Base-by-base conservation (phyloP, 306 rosid genomes). In the Begonia loranthoides region DNA sequence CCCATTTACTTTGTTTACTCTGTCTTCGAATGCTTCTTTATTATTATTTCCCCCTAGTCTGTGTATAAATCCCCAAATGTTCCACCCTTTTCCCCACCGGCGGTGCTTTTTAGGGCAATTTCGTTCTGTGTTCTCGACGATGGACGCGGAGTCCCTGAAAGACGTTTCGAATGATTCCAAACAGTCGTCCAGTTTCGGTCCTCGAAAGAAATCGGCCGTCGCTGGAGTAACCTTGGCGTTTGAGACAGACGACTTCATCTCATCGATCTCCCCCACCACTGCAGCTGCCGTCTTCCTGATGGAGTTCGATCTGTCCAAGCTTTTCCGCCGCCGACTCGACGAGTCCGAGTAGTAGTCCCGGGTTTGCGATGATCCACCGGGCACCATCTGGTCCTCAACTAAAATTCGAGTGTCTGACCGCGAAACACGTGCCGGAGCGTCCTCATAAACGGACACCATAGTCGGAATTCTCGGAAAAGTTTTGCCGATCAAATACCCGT, bases 231-330 rank as follows among this genome's bases (percentile, higher is more conserved):
- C 92, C 63, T 83, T 87, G 0, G 95, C 73, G 52, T 79, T 80
- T 0, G 88, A 79, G 71, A 69, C 93, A 5, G 36, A 28, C 2
- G 80, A 70, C 66, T 80, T 86, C 76, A 86, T 54, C 24, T 90
- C 99, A 22, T 90, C 95, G 64, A 90, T 86, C 64, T 90, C 99
- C 0, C 90, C 95, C 66, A 90, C 95, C 62, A 86, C 95, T 2
- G 94, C 99, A 17, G 94, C 94, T 0, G 95, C 95, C 4, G 94
- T 86, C 66, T 75, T 90, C 58, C 92, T 50, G 10, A 90, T 78
- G 9, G 99, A 90, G 72, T 60, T 90, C 52, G 99, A 90, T 73
- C 95, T 56, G 58, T 90, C 99, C 1, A 90, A 85, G 38, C 99
- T 90, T 66, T 76, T 87, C 76, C 95, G 74, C 55, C 99, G 78